Evolutionary conservation across 371 early-diverging fungal genomes (phyloP).

Genomic region (Dipsacomyces acuminosporus): DNA sequence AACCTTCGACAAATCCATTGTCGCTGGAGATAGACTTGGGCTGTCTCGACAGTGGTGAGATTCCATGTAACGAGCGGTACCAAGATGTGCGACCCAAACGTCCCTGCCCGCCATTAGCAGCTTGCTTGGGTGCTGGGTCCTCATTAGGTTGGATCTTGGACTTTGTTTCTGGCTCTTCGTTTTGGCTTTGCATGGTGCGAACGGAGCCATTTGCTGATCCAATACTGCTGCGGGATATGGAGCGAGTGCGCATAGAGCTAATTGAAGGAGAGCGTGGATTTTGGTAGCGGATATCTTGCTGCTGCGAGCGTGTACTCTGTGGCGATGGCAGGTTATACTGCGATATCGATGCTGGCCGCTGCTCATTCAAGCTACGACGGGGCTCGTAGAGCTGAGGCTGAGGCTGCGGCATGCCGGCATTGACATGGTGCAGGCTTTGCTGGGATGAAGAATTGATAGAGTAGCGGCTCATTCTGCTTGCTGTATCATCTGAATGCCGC

Average conservation of each 20-base stretch:
- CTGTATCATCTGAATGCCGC: slow-evolving; percentile 2
- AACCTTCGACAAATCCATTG: slow-evolving; percentile 14
- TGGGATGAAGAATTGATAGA: neutral
- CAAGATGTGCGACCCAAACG: slow-evolving; percentile 31
- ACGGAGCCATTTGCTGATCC: slow-evolving; percentile 19
- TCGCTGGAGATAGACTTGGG: slow-evolving; percentile 38
- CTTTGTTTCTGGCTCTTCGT: neutral
- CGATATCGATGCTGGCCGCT: slow-evolving; percentile 1
- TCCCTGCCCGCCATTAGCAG: slow-evolving; percentile 2
- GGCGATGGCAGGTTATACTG: slow-evolving; percentile 8
- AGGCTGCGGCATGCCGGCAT: no score
- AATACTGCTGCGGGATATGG: slow-evolving; percentile 33
- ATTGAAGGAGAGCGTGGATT: neutral
- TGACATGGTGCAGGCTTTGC: neutral
- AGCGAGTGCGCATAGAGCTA: slow-evolving; percentile 26
- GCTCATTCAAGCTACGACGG: neutral
- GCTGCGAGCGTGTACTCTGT: neutral
- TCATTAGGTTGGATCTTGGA: neutral
- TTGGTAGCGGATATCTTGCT: neutral
- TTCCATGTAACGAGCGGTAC: slow-evolving; percentile 41
- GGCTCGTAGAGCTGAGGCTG: neutral
- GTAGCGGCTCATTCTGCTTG: neutral
- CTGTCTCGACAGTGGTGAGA: slow-evolving; percentile 36
- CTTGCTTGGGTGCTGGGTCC: neutral
- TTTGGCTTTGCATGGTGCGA: slow-evolving; percentile 17